Base-by-base conservation (phyloP, 441 rosid species). In the Eruca vesicaria region DNA sequence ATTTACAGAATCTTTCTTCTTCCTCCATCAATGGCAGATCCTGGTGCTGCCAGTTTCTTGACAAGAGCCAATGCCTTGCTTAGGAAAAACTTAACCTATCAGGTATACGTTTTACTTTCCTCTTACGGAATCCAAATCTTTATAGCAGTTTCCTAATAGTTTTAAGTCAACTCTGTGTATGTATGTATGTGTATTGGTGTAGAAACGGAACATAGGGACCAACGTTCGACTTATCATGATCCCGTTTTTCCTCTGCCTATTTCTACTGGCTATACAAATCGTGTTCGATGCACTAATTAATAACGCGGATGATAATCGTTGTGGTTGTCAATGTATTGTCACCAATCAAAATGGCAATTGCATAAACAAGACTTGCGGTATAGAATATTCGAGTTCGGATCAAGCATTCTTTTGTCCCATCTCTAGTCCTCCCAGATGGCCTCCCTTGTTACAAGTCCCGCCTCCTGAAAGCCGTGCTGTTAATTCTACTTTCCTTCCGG, bases 21-120 rank as follows among this genome's bases (percentile, higher is more conserved):
- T 61, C 29, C 53, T 66, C 69, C 66, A 29, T 29, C 77, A 67
- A 93, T 94, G 97, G 90, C 84, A 73, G 88, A 84, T 55, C 58
- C 81, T 48, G 71, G 86, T 12, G 83, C 68, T 11, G 84, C 98
- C 52, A 84, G 85, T 83, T 94, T 85, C 88, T 72, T 83, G 75
- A 81, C 91, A 53, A 90, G 87, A 81, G 90, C 96, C 76, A 83
- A 88, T 73, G 99, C 99, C 64, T 79, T 94, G 72, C 87, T 90
- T 65, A 66, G 96, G 14, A 94, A 94, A 88, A 94, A 92, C 85
- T 79, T 90, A 84, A 89, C 90, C 41, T 92, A 81, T 76, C 99
- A 94, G 97, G 99, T 94, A 3, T 20, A 11, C 63, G 12, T 61
- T 21, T 68, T 33, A 41, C 11, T 59, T 55, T 63, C 53, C 33